Conservation (phyloP, 352 stramenopile genomes). For the Bremia lactucae region DNA sequence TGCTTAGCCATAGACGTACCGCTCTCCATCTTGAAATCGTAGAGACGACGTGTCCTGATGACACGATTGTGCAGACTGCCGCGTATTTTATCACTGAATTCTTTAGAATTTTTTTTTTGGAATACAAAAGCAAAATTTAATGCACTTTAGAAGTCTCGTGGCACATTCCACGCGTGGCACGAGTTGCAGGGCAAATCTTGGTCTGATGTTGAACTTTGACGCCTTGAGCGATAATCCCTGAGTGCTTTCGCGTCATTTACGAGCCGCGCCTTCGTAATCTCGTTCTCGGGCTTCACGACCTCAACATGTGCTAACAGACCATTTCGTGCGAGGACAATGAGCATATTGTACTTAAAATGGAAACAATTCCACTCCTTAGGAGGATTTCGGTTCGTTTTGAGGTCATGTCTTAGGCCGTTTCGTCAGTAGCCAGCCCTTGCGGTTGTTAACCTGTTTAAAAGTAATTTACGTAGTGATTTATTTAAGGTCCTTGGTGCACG, state of each 20-base stretch:
- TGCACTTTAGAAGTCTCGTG: neutral
- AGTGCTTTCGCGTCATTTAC: neutral
- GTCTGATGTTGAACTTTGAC: too few species aligned
- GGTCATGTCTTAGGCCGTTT: too few species aligned
- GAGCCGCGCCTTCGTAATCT: neutral
- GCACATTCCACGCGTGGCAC: neutral
- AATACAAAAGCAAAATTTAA: too few species aligned
- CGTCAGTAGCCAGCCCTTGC: too few species aligned
- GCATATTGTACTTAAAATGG: neutral
- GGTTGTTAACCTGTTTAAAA: too few species aligned
- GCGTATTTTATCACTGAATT: too few species aligned
- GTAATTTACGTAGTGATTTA: too few species aligned
- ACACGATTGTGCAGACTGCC: neutral
- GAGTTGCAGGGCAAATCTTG: neutral
- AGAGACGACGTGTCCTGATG: neutral
- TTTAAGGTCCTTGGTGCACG: too few species aligned
- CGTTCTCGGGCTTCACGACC: neutral
- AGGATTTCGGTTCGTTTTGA: too few species aligned
- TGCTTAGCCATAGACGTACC: neutral
- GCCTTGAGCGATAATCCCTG: neutral
- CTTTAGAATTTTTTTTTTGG: too few species aligned
- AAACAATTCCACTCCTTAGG: too few species aligned
- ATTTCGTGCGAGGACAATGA: neutral
- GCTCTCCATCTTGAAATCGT: neutral
- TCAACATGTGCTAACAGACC: neutral